Base-by-base conservation (phyloP, 306 rosid genomes). In the Cicer chorassanicum region DNA sequence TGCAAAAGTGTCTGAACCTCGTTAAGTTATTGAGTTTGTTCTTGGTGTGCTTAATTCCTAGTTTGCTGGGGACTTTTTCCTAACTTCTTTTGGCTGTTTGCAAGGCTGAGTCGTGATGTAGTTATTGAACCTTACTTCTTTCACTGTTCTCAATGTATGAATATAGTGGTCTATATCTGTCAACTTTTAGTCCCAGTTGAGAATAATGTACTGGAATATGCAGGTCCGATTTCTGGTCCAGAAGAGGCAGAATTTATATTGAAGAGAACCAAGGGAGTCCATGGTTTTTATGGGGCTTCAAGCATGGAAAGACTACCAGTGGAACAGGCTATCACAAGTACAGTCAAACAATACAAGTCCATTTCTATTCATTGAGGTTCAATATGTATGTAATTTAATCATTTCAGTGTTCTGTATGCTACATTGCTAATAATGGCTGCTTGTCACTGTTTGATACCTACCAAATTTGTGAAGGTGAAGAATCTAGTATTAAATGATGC, bases 161-260 rank as follows among this genome's bases (percentile, higher is more conserved):
- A 61, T 34, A 6, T 61, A 8, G 46, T 29, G 19, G 75, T 70
- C 41, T 69, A 61, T 74, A 21, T 62, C 34, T 72, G 24, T 43
- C 51, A 60, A 44, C 50, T 56, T 70, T 55, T 40, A 68, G 72
- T 66, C 71, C 65, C 29, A 11, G 24, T 29, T 66, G 46, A 42
- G 78, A 66, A 53, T 18, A 70, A 80, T 53, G 15, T 68, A 34
- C 70, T 75, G 81, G 48, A 71, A 69, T 72, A 62, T 70, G 77
- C 85, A 93, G 98, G 98, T 81, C 97, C 97, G 1, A 91, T 93
- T 78, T 88, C 94, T 49, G 96, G 97, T 80, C 98, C 98, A 43
- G 72, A 74, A 53, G 94, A 91, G 68, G 97, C 97, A 50, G 94
- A 86, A 73, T 93, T 91, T 83, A 76, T 89, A 82, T 86, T 89